phyloP scores from a whole-genome alignment of 2,329 filamentous ascomycete species.

The Purpureocillium takamizusanense region DNA sequence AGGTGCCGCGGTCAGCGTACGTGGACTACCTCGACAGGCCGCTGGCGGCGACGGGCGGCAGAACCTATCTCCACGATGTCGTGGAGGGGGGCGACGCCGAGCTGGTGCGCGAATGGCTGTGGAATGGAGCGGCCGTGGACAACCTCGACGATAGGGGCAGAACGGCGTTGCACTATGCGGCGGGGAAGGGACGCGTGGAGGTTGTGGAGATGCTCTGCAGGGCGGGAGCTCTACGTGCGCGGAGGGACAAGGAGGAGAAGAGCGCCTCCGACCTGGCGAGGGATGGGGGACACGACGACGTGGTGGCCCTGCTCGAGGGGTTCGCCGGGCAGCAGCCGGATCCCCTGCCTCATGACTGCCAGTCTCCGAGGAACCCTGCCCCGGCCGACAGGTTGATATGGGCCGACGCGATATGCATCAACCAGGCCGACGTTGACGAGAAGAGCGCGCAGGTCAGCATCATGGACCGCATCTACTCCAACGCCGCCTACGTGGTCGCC shows the following conservation, averaged over 20 bases:
- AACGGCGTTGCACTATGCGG: conserved; percentile 11
- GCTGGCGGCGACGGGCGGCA: conserved; percentile 2
- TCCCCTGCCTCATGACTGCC: neutral
- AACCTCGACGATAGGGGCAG: conserved; percentile 6
- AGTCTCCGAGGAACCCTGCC: neutral
- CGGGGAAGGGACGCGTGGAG: conserved; percentile 4
- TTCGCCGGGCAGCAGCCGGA: conserved; percentile 3
- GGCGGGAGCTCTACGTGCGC: conserved; percentile 3
- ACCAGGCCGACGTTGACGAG: conserved; percentile 15
- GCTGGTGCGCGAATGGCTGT: conserved; percentile 6
- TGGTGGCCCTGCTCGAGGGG: conserved; percentile 6
- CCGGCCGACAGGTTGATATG: conserved; percentile 12
- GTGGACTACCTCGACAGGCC: conserved; percentile 6
- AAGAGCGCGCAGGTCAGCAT: conserved; percentile 16
- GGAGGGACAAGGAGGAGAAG: conserved; percentile 5
- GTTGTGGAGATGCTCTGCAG: conserved; percentile 8
- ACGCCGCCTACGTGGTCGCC: conserved; percentile 13
- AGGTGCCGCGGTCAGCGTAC: conserved; percentile 6
- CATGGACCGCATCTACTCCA: conserved; percentile 19
- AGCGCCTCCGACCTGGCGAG: conserved; percentile 10
- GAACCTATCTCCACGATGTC: conserved; percentile 7
- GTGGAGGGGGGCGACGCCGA: conserved; percentile 4
- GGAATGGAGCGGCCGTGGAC: conserved; percentile 7
- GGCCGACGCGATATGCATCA: conserved; percentile 21
- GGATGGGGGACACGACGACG: conserved; percentile 5